A percentile compares a stretch with the other conserved stretches of the same genome.
Conservation (phyloP, 1,284 basidiomycete genomes). For the Ustilago curta region DNA sequence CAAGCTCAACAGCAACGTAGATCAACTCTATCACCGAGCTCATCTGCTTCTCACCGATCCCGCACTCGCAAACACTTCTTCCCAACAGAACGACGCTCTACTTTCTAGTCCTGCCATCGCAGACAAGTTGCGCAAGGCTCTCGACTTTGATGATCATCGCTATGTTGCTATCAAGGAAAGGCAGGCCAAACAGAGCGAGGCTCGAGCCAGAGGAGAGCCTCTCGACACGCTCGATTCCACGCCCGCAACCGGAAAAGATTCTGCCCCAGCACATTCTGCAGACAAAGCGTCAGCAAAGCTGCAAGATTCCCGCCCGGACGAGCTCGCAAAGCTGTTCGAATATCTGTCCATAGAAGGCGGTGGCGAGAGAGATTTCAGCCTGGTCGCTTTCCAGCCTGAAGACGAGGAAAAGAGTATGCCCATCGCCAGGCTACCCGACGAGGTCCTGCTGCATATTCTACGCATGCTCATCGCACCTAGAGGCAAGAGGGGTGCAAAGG, state of each 20-base stretch:
- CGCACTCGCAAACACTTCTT: slow-evolving; percentile 21
- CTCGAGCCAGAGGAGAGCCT: slow-evolving; percentile 24
- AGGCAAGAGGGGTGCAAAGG: slow-evolving; percentile 55
- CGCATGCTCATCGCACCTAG: slow-evolving; percentile 47
- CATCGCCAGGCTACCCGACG: slow-evolving; percentile 58
- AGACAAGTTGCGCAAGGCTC: slow-evolving; percentile 50
- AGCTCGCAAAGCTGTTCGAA: slow-evolving; percentile 45
- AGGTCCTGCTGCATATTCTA: slow-evolving; percentile 58
- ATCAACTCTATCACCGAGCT: slow-evolving; percentile 59
- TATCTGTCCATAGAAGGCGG: slow-evolving; percentile 34
- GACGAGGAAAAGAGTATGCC: slow-evolving; percentile 54
- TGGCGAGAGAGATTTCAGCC: slow-evolving; percentile 46
- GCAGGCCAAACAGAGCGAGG: slow-evolving; percentile 36
- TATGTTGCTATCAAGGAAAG: slow-evolving; percentile 49
- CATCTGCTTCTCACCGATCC: slow-evolving; percentile 49
- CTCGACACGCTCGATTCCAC: slow-evolving; percentile 4
- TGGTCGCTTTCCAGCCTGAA: slow-evolving; percentile 40
- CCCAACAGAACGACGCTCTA: slow-evolving; percentile 40
- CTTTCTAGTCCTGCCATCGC: slow-evolving; percentile 51
- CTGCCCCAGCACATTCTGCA: background rate
- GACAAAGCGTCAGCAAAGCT: slow-evolving; percentile 9
- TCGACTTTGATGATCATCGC: slow-evolving; percentile 56
- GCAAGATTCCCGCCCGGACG: slow-evolving; percentile 30
- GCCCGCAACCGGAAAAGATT: background rate
- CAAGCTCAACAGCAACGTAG: slow-evolving; percentile 54